Conservation (phyloP, 768 basidiomycete genomes). For the Lactarius psammicola region DNA sequence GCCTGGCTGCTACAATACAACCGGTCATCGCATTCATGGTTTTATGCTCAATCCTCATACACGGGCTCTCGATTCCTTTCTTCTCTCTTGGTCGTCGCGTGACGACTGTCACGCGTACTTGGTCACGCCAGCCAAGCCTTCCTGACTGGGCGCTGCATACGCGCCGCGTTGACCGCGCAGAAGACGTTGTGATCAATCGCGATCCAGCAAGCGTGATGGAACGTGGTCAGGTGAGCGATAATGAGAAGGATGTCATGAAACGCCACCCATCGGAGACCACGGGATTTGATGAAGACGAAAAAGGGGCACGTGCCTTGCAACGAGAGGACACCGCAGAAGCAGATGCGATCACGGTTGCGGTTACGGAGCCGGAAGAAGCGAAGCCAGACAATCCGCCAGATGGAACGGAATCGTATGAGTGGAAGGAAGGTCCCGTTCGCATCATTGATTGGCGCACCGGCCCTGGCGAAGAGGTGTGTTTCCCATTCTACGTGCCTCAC, state of each 20-base stretch:
- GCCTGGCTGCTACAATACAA: conserved; percentile 75
- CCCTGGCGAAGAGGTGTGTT: conserved; percentile 65
- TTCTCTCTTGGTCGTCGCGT: conserved; percentile 91
- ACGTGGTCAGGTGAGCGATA: conserved; percentile 40
- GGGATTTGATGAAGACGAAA: conserved; percentile 27
- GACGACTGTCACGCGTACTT: conserved; percentile 87
- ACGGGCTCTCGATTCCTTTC: conserved; percentile 90
- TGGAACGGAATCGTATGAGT: conserved; percentile 50
- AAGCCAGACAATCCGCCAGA: conserved; percentile 46
- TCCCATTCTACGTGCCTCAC: background rate
- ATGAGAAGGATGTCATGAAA: conserved; percentile 24
- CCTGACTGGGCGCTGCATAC: conserved; percentile 88
- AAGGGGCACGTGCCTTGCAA: conserved; percentile 30
- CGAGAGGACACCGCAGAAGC: conserved; percentile 17
- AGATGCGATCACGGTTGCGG: conserved; percentile 24
- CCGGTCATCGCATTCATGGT: conserved; percentile 97
- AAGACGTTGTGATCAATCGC: conserved; percentile 83
- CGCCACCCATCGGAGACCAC: conserved; percentile 21
- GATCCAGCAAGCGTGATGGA: conserved; percentile 58
- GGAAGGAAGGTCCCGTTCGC: conserved; percentile 67
- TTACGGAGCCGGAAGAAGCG: conserved; percentile 25
- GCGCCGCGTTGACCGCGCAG: conserved; percentile 62
- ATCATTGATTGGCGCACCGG: conserved; percentile 60
- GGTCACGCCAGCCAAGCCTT: conserved; percentile 65
- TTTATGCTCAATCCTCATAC: conserved; percentile 81